Evolutionary conservation across 108 stramenopile genomes (phyloP).

Genomic region (Skeletonema tropicum): DNA sequence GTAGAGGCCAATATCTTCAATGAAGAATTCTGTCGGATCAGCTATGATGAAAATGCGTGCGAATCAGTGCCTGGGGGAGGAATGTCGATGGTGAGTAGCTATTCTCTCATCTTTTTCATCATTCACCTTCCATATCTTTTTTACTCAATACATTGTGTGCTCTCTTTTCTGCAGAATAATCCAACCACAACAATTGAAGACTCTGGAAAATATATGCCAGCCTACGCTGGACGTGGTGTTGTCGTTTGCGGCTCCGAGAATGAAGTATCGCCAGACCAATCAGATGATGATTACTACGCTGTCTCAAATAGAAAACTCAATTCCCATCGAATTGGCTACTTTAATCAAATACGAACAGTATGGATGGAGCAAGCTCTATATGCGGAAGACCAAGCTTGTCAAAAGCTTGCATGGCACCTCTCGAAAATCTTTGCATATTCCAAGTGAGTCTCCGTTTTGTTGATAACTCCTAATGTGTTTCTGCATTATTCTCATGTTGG

Average conservation of each 20-base stretch:
- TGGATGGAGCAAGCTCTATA: constrained; percentile 28
- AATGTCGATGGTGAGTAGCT: neutral
- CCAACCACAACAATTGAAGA: neutral
- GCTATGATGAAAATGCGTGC: constrained; percentile 32
- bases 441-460: no score
- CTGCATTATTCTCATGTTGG: no score
- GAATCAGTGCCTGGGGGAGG: constrained; percentile 14
- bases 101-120: neutral
- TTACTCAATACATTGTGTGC: no score
- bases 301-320: constrained; percentile 33
- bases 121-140: no score
- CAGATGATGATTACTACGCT: constrained; percentile 31
- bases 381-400: constrained; percentile 55
- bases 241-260: constrained; percentile 44
- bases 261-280: constrained; percentile 42
- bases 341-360: constrained; percentile 32
- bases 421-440: constrained; percentile 40
- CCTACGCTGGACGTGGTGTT: constrained; percentile 9
- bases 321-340: constrained; percentile 9
- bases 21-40: constrained; percentile 23
- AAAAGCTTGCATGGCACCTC: constrained; percentile 52
- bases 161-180: neutral
- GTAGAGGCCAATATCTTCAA: constrained; percentile 29
- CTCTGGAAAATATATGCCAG: constrained; percentile 26
- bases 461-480: no score